Percentiles rank a stretch among this genome's conserved stretches.
Conservation (phyloP, 2,329 filamentous ascomycete species). For the Ascochyta koolunga region DNA sequence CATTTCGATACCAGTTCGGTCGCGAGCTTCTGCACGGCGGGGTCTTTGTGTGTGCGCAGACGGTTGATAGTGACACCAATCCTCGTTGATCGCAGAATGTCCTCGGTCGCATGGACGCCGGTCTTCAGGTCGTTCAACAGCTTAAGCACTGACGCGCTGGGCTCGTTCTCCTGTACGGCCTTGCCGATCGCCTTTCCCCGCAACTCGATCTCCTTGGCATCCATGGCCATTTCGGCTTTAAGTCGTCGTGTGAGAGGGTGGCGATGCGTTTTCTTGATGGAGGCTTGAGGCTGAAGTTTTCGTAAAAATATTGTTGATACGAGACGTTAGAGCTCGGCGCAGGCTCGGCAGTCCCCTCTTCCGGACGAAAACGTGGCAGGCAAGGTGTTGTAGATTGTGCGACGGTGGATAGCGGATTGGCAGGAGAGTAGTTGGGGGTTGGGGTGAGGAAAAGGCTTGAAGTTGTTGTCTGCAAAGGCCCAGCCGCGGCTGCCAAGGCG, state of each 20-base stretch:
- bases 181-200: slow-evolving; percentile 82
- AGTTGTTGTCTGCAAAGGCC: slow-evolving; percentile 5
- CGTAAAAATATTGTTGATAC: slow-evolving; percentile 1
- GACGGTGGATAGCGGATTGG: slow-evolving; percentile 6
- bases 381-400: not conserved
- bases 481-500: slow-evolving; percentile 6
- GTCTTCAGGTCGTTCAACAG: slow-evolving; percentile 81
- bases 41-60: slow-evolving; percentile 78
- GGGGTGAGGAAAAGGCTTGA: slow-evolving; percentile 4
- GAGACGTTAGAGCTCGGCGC: slow-evolving; percentile 9
- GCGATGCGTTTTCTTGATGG: not conserved
- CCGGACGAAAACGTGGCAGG: not conserved
- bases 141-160: slow-evolving; percentile 71
- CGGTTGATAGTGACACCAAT: slow-evolving; percentile 91
- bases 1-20: slow-evolving; percentile 86
- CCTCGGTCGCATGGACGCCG: slow-evolving; percentile 83
- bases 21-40: slow-evolving; percentile 73
- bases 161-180: slow-evolving; percentile 75
- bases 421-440: slow-evolving; percentile 4
- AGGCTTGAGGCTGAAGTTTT: not conserved
- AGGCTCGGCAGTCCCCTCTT: slow-evolving; percentile 5
- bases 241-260: not conserved
- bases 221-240: slow-evolving; percentile 60
- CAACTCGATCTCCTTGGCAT: slow-evolving; percentile 79
- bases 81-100: slow-evolving; percentile 86